These are phyloP conservation scores for Candida awuae DNA, from an alignment of 805 yeast genomes.

Conservation along the genomic window DNA sequence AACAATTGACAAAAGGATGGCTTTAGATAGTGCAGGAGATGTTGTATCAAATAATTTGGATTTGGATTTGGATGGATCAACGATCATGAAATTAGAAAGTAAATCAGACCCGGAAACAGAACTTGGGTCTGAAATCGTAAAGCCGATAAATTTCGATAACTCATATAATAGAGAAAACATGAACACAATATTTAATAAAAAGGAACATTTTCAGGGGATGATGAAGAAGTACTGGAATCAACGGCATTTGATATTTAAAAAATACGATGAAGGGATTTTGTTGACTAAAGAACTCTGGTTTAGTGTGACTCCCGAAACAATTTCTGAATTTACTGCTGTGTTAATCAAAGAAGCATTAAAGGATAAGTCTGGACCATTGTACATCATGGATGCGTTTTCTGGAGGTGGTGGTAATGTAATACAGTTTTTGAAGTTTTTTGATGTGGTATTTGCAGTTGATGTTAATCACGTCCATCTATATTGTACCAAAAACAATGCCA, in stretches of 20 bases:
- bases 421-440: conserved; percentile 57
- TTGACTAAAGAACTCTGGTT: conserved; percentile 74
- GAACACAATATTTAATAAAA: conserved; percentile 6
- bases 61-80: too few relatives aligned
- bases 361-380: conserved; percentile 73
- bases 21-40: too few relatives aligned
- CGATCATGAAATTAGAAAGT: too few relatives aligned
- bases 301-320: conserved; percentile 75
- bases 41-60: too few relatives aligned
- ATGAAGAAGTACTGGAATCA: conserved; percentile 52
- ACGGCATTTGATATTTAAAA: conserved; percentile 49
- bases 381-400: conserved; percentile 56
- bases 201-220: conserved; percentile 8
- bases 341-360: conserved; percentile 62
- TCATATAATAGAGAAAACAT: conserved; percentile 2
- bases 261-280: conserved; percentile 57
- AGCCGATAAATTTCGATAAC: conserved; percentile 1
- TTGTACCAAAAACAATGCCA: conserved; percentile 61
- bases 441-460: conserved; percentile 55
- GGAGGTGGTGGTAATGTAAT: conserved; percentile 87
- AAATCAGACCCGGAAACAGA: neutral
- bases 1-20: too few relatives aligned
- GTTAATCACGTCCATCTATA: conserved; percentile 48
- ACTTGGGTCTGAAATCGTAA: neutral
- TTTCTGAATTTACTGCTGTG: conserved; percentile 55